Percentiles rank a stretch among this genome's conserved stretches.
Evolutionary conservation across 1,139 yeast species (phyloP).

Genomic region (Sugiyamaella sp.): DNA sequence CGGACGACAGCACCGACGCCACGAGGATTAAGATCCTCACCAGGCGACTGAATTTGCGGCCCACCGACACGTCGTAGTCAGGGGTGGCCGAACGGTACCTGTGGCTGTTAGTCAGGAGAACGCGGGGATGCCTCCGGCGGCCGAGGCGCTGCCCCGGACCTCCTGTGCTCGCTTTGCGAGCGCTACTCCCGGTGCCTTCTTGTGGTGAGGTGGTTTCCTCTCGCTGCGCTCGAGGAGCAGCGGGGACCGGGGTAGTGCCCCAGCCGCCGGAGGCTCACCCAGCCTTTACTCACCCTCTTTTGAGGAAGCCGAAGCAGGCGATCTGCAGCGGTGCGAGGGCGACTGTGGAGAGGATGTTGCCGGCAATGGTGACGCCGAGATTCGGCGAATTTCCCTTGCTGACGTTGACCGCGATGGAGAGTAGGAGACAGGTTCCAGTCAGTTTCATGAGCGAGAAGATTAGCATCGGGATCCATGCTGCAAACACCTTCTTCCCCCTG

Average conservation of each 20-base stretch:
- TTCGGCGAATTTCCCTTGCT: conserved; percentile 21
- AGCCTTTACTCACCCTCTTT: conserved; percentile 19
- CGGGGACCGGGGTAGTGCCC: not conserved
- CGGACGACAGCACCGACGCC: conserved; percentile 20
- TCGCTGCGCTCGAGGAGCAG: not conserved
- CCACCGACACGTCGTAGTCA: not conserved
- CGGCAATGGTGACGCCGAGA: conserved; percentile 19
- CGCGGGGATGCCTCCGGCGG: not conserved
- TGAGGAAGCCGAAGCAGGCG: conserved; percentile 20
- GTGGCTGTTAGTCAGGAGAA: not conserved
- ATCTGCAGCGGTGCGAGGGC: conserved; percentile 24
- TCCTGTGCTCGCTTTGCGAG: not conserved
- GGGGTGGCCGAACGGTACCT: conserved; percentile 5
- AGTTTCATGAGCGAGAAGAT: conserved; percentile 18
- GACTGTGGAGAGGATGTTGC: conserved; percentile 20
- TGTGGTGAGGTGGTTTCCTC: too few relatives aligned
- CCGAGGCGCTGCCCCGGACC: conserved; percentile 1
- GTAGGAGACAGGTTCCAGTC: conserved; percentile 17
- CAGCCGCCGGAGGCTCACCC: not conserved
- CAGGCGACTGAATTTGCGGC: conserved; percentile 3
- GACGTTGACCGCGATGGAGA: conserved; percentile 17
- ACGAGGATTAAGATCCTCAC: conserved; percentile 15
- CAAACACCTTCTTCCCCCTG: conserved; percentile 14
- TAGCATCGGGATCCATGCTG: conserved; percentile 16
- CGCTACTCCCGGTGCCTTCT: too few relatives aligned